phyloP scores from a whole-genome alignment of 2,329 filamentous ascomycete species.

The Cordyceps farinosa region DNA sequence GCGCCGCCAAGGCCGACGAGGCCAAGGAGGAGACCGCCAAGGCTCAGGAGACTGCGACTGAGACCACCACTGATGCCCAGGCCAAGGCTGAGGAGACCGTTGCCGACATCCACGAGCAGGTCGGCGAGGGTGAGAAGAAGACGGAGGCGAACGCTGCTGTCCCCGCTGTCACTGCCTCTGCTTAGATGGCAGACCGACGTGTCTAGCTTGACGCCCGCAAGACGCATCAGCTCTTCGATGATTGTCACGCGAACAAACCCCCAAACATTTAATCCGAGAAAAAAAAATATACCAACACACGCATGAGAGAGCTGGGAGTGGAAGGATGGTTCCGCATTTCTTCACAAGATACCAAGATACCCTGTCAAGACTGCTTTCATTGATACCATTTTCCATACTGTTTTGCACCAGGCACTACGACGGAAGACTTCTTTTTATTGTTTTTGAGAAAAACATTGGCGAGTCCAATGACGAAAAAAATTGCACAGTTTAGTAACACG shows the following conservation, averaged over 20 bases:
- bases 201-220: slow-evolving; percentile 17
- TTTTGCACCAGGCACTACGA: slow-evolving; percentile 24
- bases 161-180: slow-evolving; percentile 49
- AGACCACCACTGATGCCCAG: slow-evolving; percentile 30
- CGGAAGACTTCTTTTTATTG: slow-evolving; percentile 15
- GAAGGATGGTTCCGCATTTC: slow-evolving; percentile 53
- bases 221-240: slow-evolving; percentile 7
- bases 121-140: slow-evolving; percentile 25
- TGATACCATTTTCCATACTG: slow-evolving; percentile 40
- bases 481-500: slow-evolving; percentile 18
- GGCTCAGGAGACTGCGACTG: slow-evolving; percentile 35
- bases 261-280: slow-evolving; percentile 24
- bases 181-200: slow-evolving; percentile 38
- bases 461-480: slow-evolving; percentile 23
- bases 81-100: slow-evolving; percentile 35
- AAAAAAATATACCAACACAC: slow-evolving; percentile 26
- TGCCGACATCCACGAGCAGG: slow-evolving; percentile 30
- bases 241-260: slow-evolving; percentile 22
- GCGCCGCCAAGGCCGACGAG: slow-evolving; percentile 40
- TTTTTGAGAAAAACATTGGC: slow-evolving; percentile 15
- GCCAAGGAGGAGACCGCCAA: slow-evolving; percentile 29
- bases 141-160: slow-evolving; percentile 41
- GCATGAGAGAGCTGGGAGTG: slow-evolving; percentile 44
- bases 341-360: slow-evolving; percentile 51
- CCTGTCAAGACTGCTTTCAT: slow-evolving; percentile 50